Evolutionary conservation across 805 yeast genomes (phyloP).

Genomic region (Komagataella pseudopastoris): DNA sequence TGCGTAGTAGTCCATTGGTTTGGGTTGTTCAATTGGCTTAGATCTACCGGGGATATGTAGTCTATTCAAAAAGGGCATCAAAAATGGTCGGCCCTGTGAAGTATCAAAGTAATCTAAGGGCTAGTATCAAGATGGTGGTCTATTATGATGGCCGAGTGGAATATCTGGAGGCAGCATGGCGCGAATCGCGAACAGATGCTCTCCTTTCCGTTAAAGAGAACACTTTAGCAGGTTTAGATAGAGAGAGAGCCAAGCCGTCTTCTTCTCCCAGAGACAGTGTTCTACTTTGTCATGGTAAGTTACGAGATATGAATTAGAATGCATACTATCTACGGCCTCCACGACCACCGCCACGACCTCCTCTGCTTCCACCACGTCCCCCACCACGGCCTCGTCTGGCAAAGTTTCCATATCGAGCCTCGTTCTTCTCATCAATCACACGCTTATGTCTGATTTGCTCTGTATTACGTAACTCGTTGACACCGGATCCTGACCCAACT

Average conservation of each 20-base stretch:
- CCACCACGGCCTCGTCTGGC: background rate
- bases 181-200: background rate
- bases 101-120: background rate
- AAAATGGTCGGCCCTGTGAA: background rate
- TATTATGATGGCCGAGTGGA: background rate
- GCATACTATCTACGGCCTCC: background rate
- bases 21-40: background rate
- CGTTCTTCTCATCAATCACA: slow-evolving; percentile 51
- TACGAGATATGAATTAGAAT: background rate
- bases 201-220: background rate
- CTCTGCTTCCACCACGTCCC: background rate
- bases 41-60: background rate
- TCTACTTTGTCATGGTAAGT: background rate
- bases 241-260: background rate
- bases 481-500: slow-evolving; percentile 37
- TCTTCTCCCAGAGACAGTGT: background rate
- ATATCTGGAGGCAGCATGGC: background rate
- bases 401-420: slow-evolving; percentile 31
- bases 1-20: background rate
- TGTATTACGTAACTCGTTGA: slow-evolving; percentile 31
- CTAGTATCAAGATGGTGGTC: background rate
- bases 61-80: background rate
- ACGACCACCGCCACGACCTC: background rate
- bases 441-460: slow-evolving; percentile 75
- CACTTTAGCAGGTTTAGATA: background rate